Evolutionary conservation across 1,139 yeast genomes (phyloP).

Genomic region (Scheffersomyces illinoinensis): DNA sequence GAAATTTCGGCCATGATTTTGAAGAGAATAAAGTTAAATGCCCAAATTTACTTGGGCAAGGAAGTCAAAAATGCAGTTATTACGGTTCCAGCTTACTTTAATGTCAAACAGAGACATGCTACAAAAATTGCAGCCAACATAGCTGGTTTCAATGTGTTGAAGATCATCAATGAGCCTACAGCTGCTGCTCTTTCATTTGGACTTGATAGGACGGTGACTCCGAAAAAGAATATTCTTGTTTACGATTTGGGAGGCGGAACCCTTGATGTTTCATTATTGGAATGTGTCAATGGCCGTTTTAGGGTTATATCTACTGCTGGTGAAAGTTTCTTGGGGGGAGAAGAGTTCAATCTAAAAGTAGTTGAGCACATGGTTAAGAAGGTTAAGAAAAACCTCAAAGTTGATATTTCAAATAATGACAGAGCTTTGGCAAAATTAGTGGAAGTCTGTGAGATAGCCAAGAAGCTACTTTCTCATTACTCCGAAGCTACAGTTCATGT

Average conservation of each 20-base stretch:
- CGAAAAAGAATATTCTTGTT: conserved; percentile 50
- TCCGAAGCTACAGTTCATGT: conserved; percentile 88
- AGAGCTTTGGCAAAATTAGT: conserved; percentile 86
- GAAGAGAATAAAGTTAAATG: conserved; percentile 89
- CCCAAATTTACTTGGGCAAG: conserved; percentile 87
- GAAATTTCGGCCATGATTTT: conserved; percentile 91
- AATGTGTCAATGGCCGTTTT: conserved; percentile 54
- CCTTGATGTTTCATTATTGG: conserved; percentile 51
- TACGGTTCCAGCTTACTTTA: conserved; percentile 96
- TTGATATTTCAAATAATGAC: conserved; percentile 71
- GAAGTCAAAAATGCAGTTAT: conserved; percentile 93
- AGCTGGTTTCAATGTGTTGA: conserved; percentile 91
- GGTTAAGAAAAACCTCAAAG: conserved; percentile 84
- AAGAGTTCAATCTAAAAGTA: conserved; percentile 89
- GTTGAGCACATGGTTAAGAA: conserved; percentile 82
- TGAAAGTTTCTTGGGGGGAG: conserved; percentile 72
- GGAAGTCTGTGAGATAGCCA: conserved; percentile 96
- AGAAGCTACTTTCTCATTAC: conserved; percentile 90
- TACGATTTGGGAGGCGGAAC: conserved; percentile 60
- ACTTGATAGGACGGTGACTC: conserved; percentile 44
- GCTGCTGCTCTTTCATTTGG: conserved; percentile 88
- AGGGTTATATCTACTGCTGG: conserved; percentile 56
- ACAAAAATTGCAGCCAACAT: conserved; percentile 97
- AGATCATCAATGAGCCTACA: conserved; percentile 97
- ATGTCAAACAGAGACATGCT: conserved; percentile 98